phyloP scores from a whole-genome alignment of 1,139 yeast genomes.

The Debaryomycetaceae sp. region DNA sequence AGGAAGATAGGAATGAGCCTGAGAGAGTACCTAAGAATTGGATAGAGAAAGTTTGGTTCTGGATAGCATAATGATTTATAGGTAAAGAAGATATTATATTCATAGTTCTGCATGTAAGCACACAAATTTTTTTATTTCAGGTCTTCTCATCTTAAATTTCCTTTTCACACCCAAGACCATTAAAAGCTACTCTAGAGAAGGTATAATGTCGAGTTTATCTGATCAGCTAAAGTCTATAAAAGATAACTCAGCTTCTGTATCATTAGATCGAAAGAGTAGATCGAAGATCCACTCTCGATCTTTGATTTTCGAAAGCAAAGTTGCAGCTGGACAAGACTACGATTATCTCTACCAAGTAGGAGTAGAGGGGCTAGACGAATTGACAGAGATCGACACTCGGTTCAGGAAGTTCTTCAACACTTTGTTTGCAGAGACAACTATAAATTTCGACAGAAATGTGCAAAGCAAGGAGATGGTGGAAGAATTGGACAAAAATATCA shows the following conservation, averaged over 20 bases:
- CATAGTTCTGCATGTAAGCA: slow-evolving; percentile 1
- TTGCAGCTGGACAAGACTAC: slow-evolving; percentile 91
- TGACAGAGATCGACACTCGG: slow-evolving; percentile 68
- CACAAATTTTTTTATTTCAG: slow-evolving; percentile 2
- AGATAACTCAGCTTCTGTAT: slow-evolving; percentile 64
- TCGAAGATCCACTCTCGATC: slow-evolving; percentile 88
- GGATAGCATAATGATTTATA: slow-evolving; percentile 24
- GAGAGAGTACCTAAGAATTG: slow-evolving; percentile 32
- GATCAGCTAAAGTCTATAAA: slow-evolving; percentile 77
- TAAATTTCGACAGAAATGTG: slow-evolving; percentile 74
- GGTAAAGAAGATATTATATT: background rate
- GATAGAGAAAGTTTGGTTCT: slow-evolving; percentile 36
- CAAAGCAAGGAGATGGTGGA: slow-evolving; percentile 72
- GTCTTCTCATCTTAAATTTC: background rate
- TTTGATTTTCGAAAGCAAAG: slow-evolving; percentile 77
- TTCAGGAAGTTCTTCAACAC: slow-evolving; percentile 68
- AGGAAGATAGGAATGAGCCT: slow-evolving; percentile 30
- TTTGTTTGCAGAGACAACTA: slow-evolving; percentile 77
- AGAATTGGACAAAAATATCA: slow-evolving; percentile 71
- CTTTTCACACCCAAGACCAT: background rate
- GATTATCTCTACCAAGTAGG: slow-evolving; percentile 76
- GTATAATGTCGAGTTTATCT: slow-evolving; percentile 58
- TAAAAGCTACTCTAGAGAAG: slow-evolving; percentile 1
- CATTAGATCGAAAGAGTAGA: slow-evolving; percentile 82
- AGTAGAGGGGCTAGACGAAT: slow-evolving; percentile 71